These are phyloP conservation scores for Mucor velutinosus DNA, from an alignment of 371 early-diverging fungal species.

Conservation along the genomic window DNA sequence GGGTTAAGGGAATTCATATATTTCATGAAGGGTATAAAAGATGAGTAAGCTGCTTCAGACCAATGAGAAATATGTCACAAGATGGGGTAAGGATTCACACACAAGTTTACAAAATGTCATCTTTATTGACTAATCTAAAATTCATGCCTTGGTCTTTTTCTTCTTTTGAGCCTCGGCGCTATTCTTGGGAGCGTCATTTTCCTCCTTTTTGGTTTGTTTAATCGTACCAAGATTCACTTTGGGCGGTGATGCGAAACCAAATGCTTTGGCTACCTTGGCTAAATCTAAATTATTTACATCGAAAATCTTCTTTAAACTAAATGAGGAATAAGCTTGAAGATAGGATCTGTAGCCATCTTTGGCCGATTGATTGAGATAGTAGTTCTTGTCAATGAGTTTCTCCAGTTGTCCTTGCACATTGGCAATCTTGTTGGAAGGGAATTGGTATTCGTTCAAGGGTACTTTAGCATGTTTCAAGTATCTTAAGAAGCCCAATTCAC, in stretches of 20 bases:
- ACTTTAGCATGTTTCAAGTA: constrained; percentile 96
- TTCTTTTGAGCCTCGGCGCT: not conserved
- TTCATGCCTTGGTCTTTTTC: constrained; percentile 3
- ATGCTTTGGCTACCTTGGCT: constrained; percentile 87
- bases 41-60: constrained; percentile 9
- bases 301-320: constrained; percentile 93
- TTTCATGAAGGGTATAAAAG: constrained; percentile 2
- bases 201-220: constrained; percentile 19
- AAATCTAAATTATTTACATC: constrained; percentile 88
- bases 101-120: not conserved
- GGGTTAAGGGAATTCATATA: not conserved
- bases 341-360: constrained; percentile 94
- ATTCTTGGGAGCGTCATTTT: not conserved
- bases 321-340: constrained; percentile 92
- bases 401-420: constrained; percentile 86
- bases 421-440: constrained; percentile 87
- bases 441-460: constrained; percentile 95
- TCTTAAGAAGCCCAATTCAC: constrained; percentile 83
- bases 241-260: constrained; percentile 93
- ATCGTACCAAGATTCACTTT: constrained; percentile 79
- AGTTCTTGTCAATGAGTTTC: constrained; percentile 92
- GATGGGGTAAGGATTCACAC: not conserved
- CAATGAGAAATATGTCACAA: constrained; percentile 12
- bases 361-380: constrained; percentile 92
- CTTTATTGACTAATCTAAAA: constrained; percentile 1